These are phyloP conservation scores for Euryodendron excelsum DNA, from an alignment of 148 eudicot genomes.

Conservation along the genomic window DNA sequence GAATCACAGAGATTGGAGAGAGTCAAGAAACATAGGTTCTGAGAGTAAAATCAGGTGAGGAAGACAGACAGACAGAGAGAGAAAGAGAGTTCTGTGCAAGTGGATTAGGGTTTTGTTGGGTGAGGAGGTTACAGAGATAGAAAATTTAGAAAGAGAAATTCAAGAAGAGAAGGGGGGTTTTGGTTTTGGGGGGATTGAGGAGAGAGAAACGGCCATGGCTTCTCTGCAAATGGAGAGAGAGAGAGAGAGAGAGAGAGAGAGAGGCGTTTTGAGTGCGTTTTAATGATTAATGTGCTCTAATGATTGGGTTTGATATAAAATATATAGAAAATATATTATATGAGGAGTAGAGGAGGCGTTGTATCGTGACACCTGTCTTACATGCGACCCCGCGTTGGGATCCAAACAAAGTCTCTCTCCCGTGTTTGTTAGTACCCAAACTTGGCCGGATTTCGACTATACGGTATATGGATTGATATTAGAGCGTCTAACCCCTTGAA, in stretches of 20 bases:
- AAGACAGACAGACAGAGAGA: neutral
- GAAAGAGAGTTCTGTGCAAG: neutral
- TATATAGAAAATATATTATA: no score
- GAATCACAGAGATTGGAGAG: neutral
- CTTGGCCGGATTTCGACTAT: no score
- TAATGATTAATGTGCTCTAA: conserved; percentile 3
- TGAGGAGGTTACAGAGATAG: neutral
- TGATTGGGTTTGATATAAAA: neutral
- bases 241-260: conserved; percentile 1
- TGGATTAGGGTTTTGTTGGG: neutral
- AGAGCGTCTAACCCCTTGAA: no score
- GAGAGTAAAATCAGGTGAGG: neutral
- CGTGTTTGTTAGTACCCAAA: no score
- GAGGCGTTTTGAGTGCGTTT: neutral
- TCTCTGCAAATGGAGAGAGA: neutral
- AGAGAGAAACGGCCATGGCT: conserved; percentile 19
- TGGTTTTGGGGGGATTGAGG: conserved; percentile 29
- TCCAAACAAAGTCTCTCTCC: no score
- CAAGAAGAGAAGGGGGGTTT: conserved; percentile 18
- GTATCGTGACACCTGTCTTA: no score
- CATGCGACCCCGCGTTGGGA: no score
- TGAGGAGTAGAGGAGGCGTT: no score
- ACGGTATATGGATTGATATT: no score
- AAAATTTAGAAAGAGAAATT: neutral
- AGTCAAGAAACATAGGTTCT: no score